Evolutionary conservation across 163 green algal genomes (phyloP).

Genomic region (Scenedesmus sp.): DNA sequence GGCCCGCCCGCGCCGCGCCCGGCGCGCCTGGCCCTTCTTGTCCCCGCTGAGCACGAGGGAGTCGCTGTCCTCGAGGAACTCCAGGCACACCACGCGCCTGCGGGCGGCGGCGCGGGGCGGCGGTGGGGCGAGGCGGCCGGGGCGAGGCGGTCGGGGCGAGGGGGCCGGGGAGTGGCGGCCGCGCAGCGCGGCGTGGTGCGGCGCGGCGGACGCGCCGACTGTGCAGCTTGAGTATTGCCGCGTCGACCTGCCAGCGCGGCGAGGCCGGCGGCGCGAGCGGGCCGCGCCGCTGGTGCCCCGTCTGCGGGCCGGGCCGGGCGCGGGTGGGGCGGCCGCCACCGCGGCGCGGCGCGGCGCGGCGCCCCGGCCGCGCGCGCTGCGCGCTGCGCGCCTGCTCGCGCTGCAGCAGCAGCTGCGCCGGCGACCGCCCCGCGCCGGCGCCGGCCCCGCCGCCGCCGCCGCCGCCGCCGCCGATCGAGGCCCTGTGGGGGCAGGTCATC

Average conservation of each 20-base stretch:
- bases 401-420: conserved; percentile 24
- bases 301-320: background rate
- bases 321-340: no score
- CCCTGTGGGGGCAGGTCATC: conserved; percentile 73
- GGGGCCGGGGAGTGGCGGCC: no score
- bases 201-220: conserved; percentile 59
- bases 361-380: no score
- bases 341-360: no score
- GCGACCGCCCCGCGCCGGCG: background rate
- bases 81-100: conserved; percentile 66
- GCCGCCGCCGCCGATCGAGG: background rate
- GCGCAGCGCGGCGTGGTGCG: no score
- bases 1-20: no score
- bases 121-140: no score
- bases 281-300: conserved; percentile 5
- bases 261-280: background rate
- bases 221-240: conserved; percentile 87
- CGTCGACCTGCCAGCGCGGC: conserved; percentile 68
- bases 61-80: conserved; percentile 80
- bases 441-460: background rate
- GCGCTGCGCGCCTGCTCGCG: conserved; percentile 21
- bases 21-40: conserved; percentile 89
- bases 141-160: no score
- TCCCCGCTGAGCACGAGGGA: conserved; percentile 75
- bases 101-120: no score